Evolutionary conservation across 2,329 filamentous ascomycete species (phyloP).

Genomic region (Aspergillus bombycis): DNA sequence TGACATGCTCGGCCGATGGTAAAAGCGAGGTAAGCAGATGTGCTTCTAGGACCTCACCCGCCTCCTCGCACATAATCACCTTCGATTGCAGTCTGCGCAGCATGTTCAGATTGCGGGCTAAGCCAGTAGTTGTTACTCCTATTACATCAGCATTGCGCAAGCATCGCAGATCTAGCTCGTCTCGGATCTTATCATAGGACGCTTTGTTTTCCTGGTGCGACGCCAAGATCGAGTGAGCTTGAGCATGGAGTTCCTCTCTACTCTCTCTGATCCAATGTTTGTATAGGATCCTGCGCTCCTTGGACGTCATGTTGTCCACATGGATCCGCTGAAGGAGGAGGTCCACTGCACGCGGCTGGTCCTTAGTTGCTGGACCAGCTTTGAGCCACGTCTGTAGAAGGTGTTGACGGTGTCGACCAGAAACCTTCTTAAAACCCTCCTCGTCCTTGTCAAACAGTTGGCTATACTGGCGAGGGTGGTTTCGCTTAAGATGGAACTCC

Average conservation of each 20-base stretch:
- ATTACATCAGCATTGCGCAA: slow-evolving; percentile 51
- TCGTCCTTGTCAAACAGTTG: slow-evolving; percentile 16
- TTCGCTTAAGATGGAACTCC: slow-evolving; percentile 20
- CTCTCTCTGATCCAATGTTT: slow-evolving; percentile 31
- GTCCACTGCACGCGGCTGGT: slow-evolving; percentile 9
- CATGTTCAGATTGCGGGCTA: slow-evolving; percentile 51
- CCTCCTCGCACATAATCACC: slow-evolving; percentile 49
- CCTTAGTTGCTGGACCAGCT: slow-evolving; percentile 8
- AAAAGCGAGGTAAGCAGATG: slow-evolving; percentile 46
- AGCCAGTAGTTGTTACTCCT: slow-evolving; percentile 57
- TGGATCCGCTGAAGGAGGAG: slow-evolving; percentile 17
- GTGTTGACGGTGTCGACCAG: background rate
- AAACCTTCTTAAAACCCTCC: slow-evolving; percentile 24
- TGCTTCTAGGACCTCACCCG: slow-evolving; percentile 47
- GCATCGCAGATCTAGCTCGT: slow-evolving; percentile 33
- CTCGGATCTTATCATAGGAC: slow-evolving; percentile 21
- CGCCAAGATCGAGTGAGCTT: slow-evolving; percentile 10
- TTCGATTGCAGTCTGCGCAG: slow-evolving; percentile 49
- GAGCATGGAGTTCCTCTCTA: background rate
- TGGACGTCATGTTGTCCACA: slow-evolving; percentile 24
- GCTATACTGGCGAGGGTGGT: slow-evolving; percentile 4
- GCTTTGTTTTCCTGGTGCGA: slow-evolving; percentile 15
- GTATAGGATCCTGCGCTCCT: slow-evolving; percentile 31
- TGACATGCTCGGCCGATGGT: slow-evolving; percentile 46
- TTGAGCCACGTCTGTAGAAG: slow-evolving; percentile 27